Conservation (phyloP, 2,329 filamentous ascomycete genomes). For the Aspergillus brunneoviolaceus region DNA sequence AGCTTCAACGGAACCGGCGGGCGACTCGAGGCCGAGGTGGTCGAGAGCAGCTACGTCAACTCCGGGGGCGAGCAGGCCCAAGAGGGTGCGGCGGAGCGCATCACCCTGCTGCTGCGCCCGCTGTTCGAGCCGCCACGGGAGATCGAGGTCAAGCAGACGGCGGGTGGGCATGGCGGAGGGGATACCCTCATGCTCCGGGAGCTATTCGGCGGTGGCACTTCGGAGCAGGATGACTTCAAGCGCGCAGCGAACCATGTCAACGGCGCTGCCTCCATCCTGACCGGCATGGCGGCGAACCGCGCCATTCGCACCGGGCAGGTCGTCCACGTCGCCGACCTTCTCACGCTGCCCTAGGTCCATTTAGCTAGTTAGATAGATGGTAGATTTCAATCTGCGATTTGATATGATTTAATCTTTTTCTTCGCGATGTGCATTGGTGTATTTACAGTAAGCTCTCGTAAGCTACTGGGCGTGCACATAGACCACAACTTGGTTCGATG, state of each 20-base stretch:
- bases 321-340: constrained; percentile 29
- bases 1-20: constrained; percentile 53
- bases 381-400: too few species aligned
- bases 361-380: too few species aligned
- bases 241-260: constrained; percentile 60
- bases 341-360: too few species aligned
- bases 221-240: constrained; percentile 48
- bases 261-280: constrained; percentile 59
- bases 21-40: constrained; percentile 60
- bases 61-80: constrained; percentile 57
- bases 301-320: constrained; percentile 59
- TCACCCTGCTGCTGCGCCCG: constrained; percentile 45
- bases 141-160: constrained; percentile 52
- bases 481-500: too few species aligned
- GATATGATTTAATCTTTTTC: too few species aligned
- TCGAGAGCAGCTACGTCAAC: constrained; percentile 58
- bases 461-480: too few species aligned
- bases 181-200: constrained; percentile 59
- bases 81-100: constrained; percentile 28
- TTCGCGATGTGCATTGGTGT: too few species aligned
- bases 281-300: constrained; percentile 59
- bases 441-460: too few species aligned
- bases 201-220: constrained; percentile 51
- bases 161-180: constrained; percentile 61
- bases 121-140: constrained; percentile 59